Percentiles rank a stretch among this genome's conserved stretches.
Evolutionary conservation across 1,284 basidiomycete species (phyloP).

Genomic region (Heterobasidion irregulare): DNA sequence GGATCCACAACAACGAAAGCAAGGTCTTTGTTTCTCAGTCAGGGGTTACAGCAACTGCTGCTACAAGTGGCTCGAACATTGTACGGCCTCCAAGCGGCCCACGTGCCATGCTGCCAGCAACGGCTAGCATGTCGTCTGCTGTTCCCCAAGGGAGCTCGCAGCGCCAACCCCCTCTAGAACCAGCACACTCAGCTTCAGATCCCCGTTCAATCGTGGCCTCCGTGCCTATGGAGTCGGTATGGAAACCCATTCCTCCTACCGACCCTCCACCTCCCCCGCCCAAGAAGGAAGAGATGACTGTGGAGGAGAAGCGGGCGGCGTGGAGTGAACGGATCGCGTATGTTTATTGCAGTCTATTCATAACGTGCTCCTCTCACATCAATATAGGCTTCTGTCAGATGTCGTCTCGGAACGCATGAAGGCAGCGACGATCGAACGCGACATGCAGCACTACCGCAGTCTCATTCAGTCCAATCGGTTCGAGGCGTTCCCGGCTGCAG

Average conservation of each 20-base stretch:
- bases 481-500: constrained; percentile 12
- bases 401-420: constrained; percentile 18
- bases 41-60: background rate
- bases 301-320: constrained; percentile 17
- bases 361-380: background rate
- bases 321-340: constrained; percentile 24
- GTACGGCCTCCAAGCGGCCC: background rate
- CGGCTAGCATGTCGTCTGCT: too few relatives aligned
- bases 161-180: background rate
- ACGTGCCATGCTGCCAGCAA: background rate
- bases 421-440: constrained; percentile 15
- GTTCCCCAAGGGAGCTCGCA: background rate
- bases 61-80: background rate
- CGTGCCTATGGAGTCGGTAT: background rate
- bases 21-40: background rate
- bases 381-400: constrained; percentile 16
- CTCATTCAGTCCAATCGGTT: constrained; percentile 12
- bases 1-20: background rate
- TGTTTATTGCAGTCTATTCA: constrained; percentile 5
- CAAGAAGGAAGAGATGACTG: constrained; percentile 10
- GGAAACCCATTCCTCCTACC: background rate
- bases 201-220: background rate
- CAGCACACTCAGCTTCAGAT: background rate
- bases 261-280: background rate
- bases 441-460: constrained; percentile 14